Evolutionary conservation across 1,284 basidiomycete genomes (phyloP).

Genomic region (Cutaneotrichosporon sp.): DNA sequence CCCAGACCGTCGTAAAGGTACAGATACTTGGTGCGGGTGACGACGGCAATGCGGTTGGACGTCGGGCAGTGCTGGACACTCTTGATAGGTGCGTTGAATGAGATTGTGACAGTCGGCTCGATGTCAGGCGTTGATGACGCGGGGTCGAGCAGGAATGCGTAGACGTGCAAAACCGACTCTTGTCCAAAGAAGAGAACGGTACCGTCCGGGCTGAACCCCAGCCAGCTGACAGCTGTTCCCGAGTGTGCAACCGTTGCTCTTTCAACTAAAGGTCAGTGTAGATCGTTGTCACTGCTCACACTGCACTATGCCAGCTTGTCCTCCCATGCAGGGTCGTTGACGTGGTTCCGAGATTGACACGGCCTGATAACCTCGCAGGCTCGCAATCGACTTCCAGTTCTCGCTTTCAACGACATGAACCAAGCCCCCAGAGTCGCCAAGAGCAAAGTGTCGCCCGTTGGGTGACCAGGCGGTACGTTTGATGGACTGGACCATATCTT

Average conservation of each 20-base stretch:
- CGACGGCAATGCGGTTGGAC: conserved; percentile 25
- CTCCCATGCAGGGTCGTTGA: background rate
- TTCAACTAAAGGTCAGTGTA: background rate
- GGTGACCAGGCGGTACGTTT: conserved; percentile 78
- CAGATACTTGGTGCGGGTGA: conserved; percentile 27
- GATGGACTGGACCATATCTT: conserved; percentile 56
- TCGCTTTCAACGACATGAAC: conserved; percentile 21
- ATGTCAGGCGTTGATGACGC: conserved; percentile 28
- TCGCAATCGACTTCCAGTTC: conserved; percentile 14
- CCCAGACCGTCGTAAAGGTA: conserved; percentile 44
- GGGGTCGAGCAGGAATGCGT: conserved; percentile 36
- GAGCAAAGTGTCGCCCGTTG: conserved; percentile 9
- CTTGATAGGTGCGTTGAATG: conserved; percentile 31
- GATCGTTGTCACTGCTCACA: background rate
- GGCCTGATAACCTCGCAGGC: conserved; percentile 4
- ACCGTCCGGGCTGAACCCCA: conserved; percentile 77
- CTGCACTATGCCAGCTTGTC: conserved; percentile 2
- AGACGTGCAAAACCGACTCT: conserved; percentile 36
- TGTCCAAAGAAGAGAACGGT: conserved; percentile 62
- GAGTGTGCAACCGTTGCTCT: background rate
- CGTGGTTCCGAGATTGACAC: background rate
- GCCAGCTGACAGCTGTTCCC: conserved; percentile 15
- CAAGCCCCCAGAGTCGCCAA: conserved; percentile 12
- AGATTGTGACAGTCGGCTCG: conserved; percentile 27
- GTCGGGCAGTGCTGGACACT: conserved; percentile 32